Evolutionary conservation across 495 filamentous ascomycete genomes (phyloP).

Genomic region (Aspergillus panamensis): DNA sequence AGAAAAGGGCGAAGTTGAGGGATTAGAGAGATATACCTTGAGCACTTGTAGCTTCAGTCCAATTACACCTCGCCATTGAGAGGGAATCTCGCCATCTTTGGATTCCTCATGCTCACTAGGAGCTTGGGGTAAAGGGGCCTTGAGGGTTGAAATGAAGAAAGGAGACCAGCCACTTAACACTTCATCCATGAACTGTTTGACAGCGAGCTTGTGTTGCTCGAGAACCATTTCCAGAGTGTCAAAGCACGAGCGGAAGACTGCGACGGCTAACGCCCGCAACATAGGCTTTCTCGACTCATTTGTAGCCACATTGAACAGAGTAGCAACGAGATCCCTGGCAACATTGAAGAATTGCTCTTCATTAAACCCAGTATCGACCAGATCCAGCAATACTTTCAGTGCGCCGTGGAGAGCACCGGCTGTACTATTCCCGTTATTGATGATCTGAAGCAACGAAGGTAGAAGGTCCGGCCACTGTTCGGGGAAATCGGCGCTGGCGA

Average conservation of each 20-base stretch:
- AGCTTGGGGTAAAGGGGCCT: conserved; percentile 63
- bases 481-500: conserved; percentile 88
- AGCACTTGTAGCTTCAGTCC: conserved; percentile 85
- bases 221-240: conserved; percentile 94
- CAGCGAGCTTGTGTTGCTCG: conserved; percentile 79
- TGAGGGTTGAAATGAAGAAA: conserved; percentile 73
- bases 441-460: conserved; percentile 71
- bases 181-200: conserved; percentile 85
- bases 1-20: neutral
- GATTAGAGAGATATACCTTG: conserved; percentile 47
- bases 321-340: conserved; percentile 76
- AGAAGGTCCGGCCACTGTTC: conserved; percentile 88
- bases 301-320: conserved; percentile 75
- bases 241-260: conserved; percentile 85
- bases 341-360: conserved; percentile 92
- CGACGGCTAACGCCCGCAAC: conserved; percentile 76
- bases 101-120: conserved; percentile 55
- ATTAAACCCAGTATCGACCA: conserved; percentile 88
- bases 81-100: conserved; percentile 43
- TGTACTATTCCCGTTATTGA: conserved; percentile 59
- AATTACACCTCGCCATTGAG: conserved; percentile 71
- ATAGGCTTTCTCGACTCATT: conserved; percentile 68
- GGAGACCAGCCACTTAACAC: conserved; percentile 78
- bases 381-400: conserved; percentile 77
- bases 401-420: conserved; percentile 83